A percentile compares a stretch with the other conserved stretches of the same genome.
phyloP scores from a whole-genome alignment of 2,329 filamentous ascomycete genomes.

The Lachnellula occidentalis region DNA sequence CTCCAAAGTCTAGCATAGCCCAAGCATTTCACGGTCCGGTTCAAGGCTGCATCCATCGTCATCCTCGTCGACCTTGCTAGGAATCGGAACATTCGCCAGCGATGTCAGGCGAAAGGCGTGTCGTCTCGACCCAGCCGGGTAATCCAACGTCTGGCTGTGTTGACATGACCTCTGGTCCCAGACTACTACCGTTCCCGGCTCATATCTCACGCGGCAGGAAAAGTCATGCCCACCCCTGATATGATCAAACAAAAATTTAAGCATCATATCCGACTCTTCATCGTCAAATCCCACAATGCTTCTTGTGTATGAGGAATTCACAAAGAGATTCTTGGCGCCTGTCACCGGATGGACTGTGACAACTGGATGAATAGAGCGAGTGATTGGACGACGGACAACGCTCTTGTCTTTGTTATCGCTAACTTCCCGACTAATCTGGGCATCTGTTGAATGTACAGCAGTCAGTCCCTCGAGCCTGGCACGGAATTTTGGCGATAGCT shows the following conservation, averaged over 20 bases:
- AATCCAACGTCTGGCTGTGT: constrained; percentile 21
- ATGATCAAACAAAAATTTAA: constrained; percentile 68
- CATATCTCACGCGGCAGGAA: constrained; percentile 69
- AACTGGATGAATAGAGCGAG: constrained; percentile 67
- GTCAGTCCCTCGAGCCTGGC: constrained; percentile 71
- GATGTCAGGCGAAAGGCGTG: constrained; percentile 27
- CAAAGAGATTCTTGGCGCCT: constrained; percentile 72
- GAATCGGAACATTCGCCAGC: constrained; percentile 24
- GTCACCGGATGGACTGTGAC: constrained; percentile 72
- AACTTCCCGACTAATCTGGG: constrained; percentile 70
- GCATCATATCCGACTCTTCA: constrained; percentile 70
- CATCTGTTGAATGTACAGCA: constrained; percentile 58
- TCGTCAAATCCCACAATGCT: constrained; percentile 76
- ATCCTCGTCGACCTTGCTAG: constrained; percentile 22
- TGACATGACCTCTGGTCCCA: constrained; percentile 62
- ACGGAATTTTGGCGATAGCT: constrained; percentile 70
- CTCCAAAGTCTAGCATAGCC: constrained; percentile 9
- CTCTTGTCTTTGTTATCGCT: constrained; percentile 59
- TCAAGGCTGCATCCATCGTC: constrained; percentile 22
- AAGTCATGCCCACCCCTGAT: constrained; percentile 66
- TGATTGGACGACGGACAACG: constrained; percentile 68
- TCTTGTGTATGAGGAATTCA: constrained; percentile 75
- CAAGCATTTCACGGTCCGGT: constrained; percentile 15
- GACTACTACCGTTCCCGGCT: constrained; percentile 67
- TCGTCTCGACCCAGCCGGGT: constrained; percentile 22